Evolutionary conservation across 1,284 basidiomycete species (phyloP), one percentile per base, ranked within the genome.

Genomic region (Trichosporon coremiiforme): DNA sequence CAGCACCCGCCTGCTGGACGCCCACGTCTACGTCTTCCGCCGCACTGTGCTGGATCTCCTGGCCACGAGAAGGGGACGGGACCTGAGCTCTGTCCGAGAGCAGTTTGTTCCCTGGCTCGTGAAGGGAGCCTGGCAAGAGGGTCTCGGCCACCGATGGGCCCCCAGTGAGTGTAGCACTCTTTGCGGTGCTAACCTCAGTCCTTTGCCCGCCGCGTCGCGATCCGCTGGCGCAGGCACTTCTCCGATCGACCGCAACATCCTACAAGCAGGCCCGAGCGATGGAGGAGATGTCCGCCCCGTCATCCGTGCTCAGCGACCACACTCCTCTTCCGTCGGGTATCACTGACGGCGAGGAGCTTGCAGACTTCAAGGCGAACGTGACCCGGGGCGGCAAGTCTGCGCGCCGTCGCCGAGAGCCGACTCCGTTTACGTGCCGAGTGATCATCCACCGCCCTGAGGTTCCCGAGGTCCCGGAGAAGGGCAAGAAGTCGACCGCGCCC

Each of bases 41-140:
- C 87, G 88, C 70, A 86, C 88, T 12, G 85, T 95, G 3, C 84
- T 95, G n/a, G 90, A 93, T 71, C 85, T 88, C 15, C 83, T 96
- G 36, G 86, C 88, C 12, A 77, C 80, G 3, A 86, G 89, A 74
- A 91, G 91, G 75, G 83, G 80, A 12, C 78, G 84, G 9, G 87
- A 89, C 73, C 86, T 94, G 53, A 89, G 92, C 66, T 94, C 91
- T 13, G 86, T 96, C 70, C 86, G 90, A 67, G 91, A 95, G 80
- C 93, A 95, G 74, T 92, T 95, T 76, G 82, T 96, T 7, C 94
- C 94, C 0, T 95, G 93, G 92, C 80, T 95, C 60, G 90, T 92
- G 83, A 94, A 93, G 80, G 85, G 91, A 7, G 90, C 91, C 71
- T 94, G 93, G 79, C 83, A 85, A 72, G 74, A 75, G 36, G 77